These are phyloP conservation scores for Didymellaceae sp. DNA, from an alignment of 2,329 filamentous ascomycete species.

Conservation along the genomic window DNA sequence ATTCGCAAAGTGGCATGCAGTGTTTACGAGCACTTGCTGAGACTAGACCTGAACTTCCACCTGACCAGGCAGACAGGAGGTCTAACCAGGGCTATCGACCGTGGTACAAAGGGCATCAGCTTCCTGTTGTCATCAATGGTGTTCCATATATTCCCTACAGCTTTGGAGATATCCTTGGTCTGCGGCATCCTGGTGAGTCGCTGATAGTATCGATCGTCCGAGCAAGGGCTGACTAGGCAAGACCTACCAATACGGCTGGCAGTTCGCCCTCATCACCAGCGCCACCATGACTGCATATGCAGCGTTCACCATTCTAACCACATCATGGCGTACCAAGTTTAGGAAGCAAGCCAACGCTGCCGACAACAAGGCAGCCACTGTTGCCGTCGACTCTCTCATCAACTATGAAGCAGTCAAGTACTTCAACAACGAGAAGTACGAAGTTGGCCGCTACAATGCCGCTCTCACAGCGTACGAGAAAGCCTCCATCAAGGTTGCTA, in stretches of 20 bases:
- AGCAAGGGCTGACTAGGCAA: conserved; percentile 33
- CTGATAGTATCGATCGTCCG: background rate
- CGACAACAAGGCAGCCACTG: conserved; percentile 92
- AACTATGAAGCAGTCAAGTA: conserved; percentile 99
- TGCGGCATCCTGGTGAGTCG: conserved; percentile 79
- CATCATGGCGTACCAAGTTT: conserved; percentile 96
- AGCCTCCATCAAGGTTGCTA: conserved; percentile 95
- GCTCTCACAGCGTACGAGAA: conserved; percentile 87
- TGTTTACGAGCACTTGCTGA: conserved; percentile 89
- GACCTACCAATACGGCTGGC: conserved; percentile 92
- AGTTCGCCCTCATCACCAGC: conserved; percentile 90
- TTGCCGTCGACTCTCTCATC: conserved; percentile 94
- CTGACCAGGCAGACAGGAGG: conserved; percentile 93
- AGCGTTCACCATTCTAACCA: conserved; percentile 96
- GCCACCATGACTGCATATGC: conserved; percentile 93
- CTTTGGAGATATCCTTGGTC: conserved; percentile 91
- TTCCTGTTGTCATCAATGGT: conserved; percentile 98
- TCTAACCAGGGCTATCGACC: conserved; percentile 89
- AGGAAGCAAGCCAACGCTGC: conserved; percentile 93
- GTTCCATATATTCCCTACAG: conserved; percentile 93
- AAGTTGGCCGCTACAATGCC: conserved; percentile 87
- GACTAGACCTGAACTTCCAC: conserved; percentile 91
- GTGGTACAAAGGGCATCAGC: conserved; percentile 97
- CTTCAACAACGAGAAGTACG: conserved; percentile 98
- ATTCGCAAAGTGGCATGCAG: conserved; percentile 90